Evolutionary conservation across 805 yeast species (phyloP).

Genomic region (Nakazawaea ishiwadae): DNA sequence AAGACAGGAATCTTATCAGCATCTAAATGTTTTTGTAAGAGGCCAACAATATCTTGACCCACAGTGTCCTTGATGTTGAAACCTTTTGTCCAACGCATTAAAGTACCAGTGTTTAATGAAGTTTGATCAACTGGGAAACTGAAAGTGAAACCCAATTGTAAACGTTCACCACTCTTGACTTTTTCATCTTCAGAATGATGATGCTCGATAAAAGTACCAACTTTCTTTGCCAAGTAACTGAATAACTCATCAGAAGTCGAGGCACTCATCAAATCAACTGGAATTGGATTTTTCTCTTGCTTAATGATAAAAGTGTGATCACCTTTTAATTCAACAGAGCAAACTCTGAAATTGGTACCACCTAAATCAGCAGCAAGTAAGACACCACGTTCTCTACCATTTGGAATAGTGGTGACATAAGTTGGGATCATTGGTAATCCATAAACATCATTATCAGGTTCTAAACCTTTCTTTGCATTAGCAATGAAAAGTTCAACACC

Average conservation of each 20-base stretch:
- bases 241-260: slow-evolving; percentile 64
- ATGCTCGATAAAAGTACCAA: slow-evolving; percentile 57
- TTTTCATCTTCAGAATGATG: slow-evolving; percentile 52
- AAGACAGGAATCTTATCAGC: slow-evolving; percentile 52
- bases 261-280: slow-evolving; percentile 67
- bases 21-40: slow-evolving; percentile 69
- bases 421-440: slow-evolving; percentile 92
- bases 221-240: slow-evolving; percentile 66
- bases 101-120: slow-evolving; percentile 69
- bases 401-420: slow-evolving; percentile 79
- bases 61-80: slow-evolving; percentile 82
- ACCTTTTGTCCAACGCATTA: slow-evolving; percentile 96
- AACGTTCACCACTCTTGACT: slow-evolving; percentile 22
- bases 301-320: slow-evolving; percentile 73
- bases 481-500: slow-evolving; percentile 55
- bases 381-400: slow-evolving; percentile 80
- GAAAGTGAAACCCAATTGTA: slow-evolving; percentile 89
- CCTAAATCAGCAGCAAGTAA: slow-evolving; percentile 91
- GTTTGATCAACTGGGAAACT: slow-evolving; percentile 90
- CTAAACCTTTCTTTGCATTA: slow-evolving; percentile 58
- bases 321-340: slow-evolving; percentile 76
- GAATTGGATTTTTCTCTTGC: slow-evolving; percentile 77
- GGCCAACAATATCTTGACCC: slow-evolving; percentile 73
- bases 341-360: slow-evolving; percentile 93
- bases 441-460: slow-evolving; percentile 32